Conservation (phyloP, 1,284 basidiomycete genomes). For the Sanghuangporus sanghuang region DNA sequence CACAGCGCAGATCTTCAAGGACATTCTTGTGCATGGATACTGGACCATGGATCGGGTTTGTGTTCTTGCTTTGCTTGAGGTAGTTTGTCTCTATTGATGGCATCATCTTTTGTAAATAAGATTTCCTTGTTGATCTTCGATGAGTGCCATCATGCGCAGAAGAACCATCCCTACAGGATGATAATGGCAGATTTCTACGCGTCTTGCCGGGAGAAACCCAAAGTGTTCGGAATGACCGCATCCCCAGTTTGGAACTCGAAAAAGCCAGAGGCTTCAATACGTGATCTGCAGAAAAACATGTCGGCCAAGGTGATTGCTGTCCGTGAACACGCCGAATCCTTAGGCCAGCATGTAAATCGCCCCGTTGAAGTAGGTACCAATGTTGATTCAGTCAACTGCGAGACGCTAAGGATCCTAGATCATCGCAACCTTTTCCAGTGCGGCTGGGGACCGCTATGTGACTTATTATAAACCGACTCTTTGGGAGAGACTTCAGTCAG, state of each 20-base stretch:
- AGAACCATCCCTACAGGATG: constrained; percentile 75
- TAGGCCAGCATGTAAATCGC: constrained; percentile 53
- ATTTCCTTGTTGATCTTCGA: constrained; percentile 78
- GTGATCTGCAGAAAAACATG: constrained; percentile 63
- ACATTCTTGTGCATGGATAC: constrained; percentile 72
- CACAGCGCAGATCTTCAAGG: constrained; percentile 75
- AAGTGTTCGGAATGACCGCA: constrained; percentile 86
- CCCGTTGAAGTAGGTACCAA: constrained; percentile 53
- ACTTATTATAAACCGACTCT: constrained; percentile 51
- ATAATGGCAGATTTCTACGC: constrained; percentile 75
- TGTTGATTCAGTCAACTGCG: background rate
- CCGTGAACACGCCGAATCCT: constrained; percentile 56
- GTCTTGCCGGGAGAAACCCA: constrained; percentile 53
- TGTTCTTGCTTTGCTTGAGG: background rate
- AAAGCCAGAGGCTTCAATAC: constrained; percentile 52
- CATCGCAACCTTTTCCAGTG: constrained; percentile 49
- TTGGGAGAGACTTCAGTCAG: constrained; percentile 46
- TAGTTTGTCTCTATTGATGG: background rate
- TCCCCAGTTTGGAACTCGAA: constrained; percentile 77
- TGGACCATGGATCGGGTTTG: constrained; percentile 62
- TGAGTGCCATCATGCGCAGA: constrained; percentile 75
- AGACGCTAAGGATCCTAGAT: constrained; percentile 34
- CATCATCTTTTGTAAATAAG: constrained; percentile 28
- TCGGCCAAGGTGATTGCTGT: constrained; percentile 73
- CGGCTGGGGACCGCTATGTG: constrained; percentile 39